These are phyloP conservation scores for Coriolopsis trogii DNA, from an alignment of 1,284 basidiomycete genomes.

Conservation along the genomic window DNA sequence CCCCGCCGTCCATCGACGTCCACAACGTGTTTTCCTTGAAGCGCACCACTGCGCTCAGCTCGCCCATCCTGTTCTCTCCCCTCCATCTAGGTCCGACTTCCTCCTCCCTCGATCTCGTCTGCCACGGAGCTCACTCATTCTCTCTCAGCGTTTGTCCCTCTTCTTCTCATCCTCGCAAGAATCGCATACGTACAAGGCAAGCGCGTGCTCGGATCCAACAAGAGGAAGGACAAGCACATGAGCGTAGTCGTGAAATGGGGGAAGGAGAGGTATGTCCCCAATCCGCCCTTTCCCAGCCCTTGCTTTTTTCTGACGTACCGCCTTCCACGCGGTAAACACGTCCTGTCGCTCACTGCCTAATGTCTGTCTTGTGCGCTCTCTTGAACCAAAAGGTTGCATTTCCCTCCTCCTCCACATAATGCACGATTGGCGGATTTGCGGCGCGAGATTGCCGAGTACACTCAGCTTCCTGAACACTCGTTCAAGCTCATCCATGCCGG, in stretches of 20 bases:
- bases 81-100: conserved; percentile 28
- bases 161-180: conserved; percentile 37
- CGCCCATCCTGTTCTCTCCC: conserved; percentile 30
- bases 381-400: conserved; percentile 45
- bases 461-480: conserved; percentile 58
- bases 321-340: conserved; percentile 6
- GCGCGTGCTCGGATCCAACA: conserved; percentile 27
- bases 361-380: conserved; percentile 3
- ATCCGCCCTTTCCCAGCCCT: conserved; percentile 11
- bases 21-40: conserved; percentile 9
- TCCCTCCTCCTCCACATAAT: conserved; percentile 58
- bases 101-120: background rate
- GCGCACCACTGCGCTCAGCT: conserved; percentile 16
- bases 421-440: conserved; percentile 60
- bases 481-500: conserved; percentile 82
- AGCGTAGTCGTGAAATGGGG: conserved; percentile 67
- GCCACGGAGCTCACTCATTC: conserved; percentile 14
- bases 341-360: conserved; percentile 1
- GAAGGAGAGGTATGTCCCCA: conserved; percentile 49
- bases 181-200: conserved; percentile 33
- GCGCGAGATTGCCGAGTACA: conserved; percentile 60
- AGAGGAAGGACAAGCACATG: conserved; percentile 36
- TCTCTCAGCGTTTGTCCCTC: conserved; percentile 27
- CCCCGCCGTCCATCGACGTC: too few relatives aligned
- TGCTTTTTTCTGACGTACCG: conserved; percentile 14